phyloP scores from a whole-genome alignment of 257 asterid species.

The Parsonsia alboflavescens region DNA sequence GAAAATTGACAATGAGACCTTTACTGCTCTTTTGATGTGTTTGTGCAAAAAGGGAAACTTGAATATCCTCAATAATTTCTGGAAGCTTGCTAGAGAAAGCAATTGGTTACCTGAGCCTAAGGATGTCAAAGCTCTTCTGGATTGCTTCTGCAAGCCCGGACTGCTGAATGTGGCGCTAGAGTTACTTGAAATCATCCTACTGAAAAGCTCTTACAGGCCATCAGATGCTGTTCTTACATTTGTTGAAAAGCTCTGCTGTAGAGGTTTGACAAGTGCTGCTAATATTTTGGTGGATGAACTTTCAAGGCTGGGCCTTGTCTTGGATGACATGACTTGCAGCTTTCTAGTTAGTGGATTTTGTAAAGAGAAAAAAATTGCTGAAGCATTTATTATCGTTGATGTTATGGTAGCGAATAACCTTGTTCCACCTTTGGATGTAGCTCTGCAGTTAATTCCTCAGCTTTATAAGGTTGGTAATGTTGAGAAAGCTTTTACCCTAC shows the following conservation, averaged over 20 bases:
- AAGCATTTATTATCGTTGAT: constrained; percentile 43
- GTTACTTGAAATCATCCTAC: constrained; percentile 41
- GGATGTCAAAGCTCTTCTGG: constrained; percentile 44
- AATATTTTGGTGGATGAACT: constrained; percentile 42
- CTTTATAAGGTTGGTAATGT: constrained; percentile 41
- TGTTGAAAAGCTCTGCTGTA: constrained; percentile 45
- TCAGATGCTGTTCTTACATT: constrained; percentile 26
- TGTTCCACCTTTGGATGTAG: constrained; percentile 40
- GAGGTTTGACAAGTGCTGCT: constrained; percentile 44
- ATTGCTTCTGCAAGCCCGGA: constrained; percentile 43
- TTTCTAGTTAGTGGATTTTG: constrained; percentile 46
- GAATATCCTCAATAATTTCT: constrained; percentile 37
- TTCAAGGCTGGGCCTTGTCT: constrained; percentile 19
- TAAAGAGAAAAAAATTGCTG: constrained; percentile 44
- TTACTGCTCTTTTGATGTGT: constrained; percentile 40
- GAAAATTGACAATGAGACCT: constrained; percentile 41
- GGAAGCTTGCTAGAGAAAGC: constrained; percentile 38
- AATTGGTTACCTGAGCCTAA: constrained; percentile 62
- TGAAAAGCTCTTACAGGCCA: constrained; percentile 21
- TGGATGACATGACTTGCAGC: constrained; percentile 34
- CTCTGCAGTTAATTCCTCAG: constrained; percentile 38
- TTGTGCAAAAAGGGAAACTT: constrained; percentile 53
- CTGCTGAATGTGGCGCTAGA: constrained; percentile 52
- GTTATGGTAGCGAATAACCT: constrained; percentile 42
- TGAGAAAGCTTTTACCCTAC: constrained; percentile 48